Conservation (phyloP, 2,329 filamentous ascomycete species). For the Penicillium digitatum region DNA sequence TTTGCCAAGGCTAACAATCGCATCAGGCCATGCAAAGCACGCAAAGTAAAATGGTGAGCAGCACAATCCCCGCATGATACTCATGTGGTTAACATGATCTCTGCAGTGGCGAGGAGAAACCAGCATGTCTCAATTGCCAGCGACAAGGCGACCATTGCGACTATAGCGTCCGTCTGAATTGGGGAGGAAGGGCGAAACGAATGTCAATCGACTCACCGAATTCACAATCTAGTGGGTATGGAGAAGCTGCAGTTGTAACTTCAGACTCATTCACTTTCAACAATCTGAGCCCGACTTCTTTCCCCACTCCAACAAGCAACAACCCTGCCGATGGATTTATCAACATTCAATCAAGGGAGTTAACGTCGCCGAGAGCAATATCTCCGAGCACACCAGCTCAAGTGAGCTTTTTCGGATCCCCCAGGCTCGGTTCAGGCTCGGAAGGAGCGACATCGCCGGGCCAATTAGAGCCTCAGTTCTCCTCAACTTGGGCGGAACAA, state of each 20-base stretch:
- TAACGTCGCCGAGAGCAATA: slow-evolving; percentile 14
- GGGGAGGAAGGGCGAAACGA: slow-evolving; percentile 68
- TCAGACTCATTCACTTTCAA: slow-evolving; percentile 10
- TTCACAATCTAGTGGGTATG: slow-evolving; percentile 28
- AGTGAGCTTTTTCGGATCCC: slow-evolving; percentile 17
- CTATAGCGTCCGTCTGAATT: slow-evolving; percentile 76
- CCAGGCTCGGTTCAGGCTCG: slow-evolving; percentile 7
- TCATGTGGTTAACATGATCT: slow-evolving; percentile 11
- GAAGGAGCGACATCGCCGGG: slow-evolving; percentile 12
- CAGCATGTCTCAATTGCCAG: slow-evolving; percentile 67
- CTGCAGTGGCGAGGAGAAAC: slow-evolving; percentile 67
- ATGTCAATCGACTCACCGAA: slow-evolving; percentile 38
- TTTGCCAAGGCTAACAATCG: not conserved
- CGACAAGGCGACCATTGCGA: slow-evolving; percentile 70
- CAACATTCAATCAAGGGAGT: slow-evolving; percentile 8
- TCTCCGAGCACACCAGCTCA: slow-evolving; percentile 16
- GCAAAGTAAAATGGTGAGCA: slow-evolving; percentile 69
- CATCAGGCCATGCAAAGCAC: slow-evolving; percentile 69
- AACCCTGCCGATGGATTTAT: slow-evolving; percentile 13
- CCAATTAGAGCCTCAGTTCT: slow-evolving; percentile 13
- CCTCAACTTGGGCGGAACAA: slow-evolving; percentile 22
- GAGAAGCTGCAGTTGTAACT: slow-evolving; percentile 17
- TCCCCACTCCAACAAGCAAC: slow-evolving; percentile 11
- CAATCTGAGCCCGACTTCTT: slow-evolving; percentile 6
- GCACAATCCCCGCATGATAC: not conserved